Percentiles rank a stretch among this genome's conserved stretches.
These are phyloP conservation scores for Ophiostoma quercus DNA, from an alignment of 2,329 filamentous ascomycete genomes.

Conservation along the genomic window DNA sequence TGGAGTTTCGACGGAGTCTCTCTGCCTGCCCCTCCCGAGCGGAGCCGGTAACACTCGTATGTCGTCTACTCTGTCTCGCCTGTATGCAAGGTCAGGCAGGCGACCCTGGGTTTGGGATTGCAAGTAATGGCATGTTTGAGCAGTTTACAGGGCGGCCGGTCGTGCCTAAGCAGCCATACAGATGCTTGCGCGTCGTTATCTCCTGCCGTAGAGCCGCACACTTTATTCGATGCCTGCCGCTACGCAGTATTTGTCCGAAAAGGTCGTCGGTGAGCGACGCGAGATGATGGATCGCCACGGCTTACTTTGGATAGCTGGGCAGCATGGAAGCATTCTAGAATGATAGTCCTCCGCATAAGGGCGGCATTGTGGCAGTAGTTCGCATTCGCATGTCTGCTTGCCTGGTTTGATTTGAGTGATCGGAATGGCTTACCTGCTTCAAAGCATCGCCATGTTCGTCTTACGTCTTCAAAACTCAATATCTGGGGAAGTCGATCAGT, in stretches of 20 bases:
- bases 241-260: background rate
- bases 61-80: too few relatives aligned
- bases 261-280: background rate
- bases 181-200: background rate
- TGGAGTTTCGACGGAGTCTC: background rate
- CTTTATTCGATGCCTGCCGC: too few relatives aligned
- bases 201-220: constrained; percentile 1
- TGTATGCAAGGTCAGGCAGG: background rate
- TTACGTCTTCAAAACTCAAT: background rate
- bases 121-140: background rate
- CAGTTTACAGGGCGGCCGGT: background rate
- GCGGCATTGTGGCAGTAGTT: background rate
- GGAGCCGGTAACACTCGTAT: background rate
- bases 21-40: background rate
- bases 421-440: background rate
- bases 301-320: background rate
- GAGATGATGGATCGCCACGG: constrained; percentile 1
- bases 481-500: constrained; percentile 3
- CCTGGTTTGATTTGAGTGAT: too few relatives aligned
- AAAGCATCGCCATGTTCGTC: background rate
- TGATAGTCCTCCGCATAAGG: background rate
- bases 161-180: background rate
- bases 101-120: background rate
- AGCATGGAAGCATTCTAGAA: constrained; percentile 6
- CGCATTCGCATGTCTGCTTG: too few relatives aligned